Evolutionary conservation across 2,329 filamentous ascomycete genomes (phyloP).

Genomic region (Trichoderma aggressivum): DNA sequence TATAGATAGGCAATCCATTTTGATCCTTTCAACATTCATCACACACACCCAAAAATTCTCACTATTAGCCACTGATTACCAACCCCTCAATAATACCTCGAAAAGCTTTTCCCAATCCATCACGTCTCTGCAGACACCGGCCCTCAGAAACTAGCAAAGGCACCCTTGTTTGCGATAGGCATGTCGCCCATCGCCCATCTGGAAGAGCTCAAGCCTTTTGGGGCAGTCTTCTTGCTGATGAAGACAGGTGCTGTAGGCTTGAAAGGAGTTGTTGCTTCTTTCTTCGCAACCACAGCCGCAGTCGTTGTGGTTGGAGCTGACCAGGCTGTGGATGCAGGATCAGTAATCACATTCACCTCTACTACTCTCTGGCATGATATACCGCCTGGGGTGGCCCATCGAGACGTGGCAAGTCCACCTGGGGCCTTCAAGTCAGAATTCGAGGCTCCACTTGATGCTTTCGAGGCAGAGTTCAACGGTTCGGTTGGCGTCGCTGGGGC

Average conservation of each 20-base stretch:
- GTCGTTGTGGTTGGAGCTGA: not conserved
- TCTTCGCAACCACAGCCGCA: not conserved
- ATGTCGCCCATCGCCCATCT: conserved; percentile 18
- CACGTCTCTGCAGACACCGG: not conserved
- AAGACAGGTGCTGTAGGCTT: not conserved
- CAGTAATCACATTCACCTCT: not conserved
- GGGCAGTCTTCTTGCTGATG: not conserved
- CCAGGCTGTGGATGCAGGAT: not conserved
- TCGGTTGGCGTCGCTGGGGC: not conserved
- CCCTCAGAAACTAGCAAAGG: not conserved
- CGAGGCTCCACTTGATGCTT: not conserved
- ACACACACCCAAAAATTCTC: not conserved
- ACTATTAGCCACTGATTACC: not conserved
- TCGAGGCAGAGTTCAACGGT: not conserved
- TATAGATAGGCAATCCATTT: not conserved
- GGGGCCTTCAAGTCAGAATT: not conserved
- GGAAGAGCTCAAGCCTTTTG: conserved; percentile 20
- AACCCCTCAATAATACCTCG: not conserved
- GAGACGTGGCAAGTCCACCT: conserved; percentile 20
- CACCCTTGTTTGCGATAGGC: not conserved
- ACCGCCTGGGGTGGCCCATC: conserved; percentile 19
- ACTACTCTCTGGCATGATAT: not conserved
- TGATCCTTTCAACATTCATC: not conserved
- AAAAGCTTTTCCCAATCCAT: not conserved
- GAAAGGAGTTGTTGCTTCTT: not conserved